Evolutionary conservation across 768 basidiomycete genomes (phyloP), one percentile per base, ranked within the genome.

Genomic region (Amanita molliuscula): DNA sequence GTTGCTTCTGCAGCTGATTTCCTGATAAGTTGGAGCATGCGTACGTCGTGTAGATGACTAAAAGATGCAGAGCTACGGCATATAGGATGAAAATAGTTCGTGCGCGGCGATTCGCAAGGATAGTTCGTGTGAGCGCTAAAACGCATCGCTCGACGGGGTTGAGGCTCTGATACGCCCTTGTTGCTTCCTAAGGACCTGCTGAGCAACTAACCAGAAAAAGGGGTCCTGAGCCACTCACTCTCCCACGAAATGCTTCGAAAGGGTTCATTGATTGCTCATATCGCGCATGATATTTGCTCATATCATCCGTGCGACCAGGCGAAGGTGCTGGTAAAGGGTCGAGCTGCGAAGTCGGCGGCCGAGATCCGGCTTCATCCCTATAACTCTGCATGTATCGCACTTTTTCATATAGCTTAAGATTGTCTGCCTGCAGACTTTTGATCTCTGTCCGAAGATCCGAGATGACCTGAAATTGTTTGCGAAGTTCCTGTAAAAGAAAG

Each of bases 251-350:
- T 6, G 87, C 92, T 65, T 97, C 94, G 62, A 99, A 99, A 0
- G 96, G 95, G 61, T 99, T 98, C 81, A 98, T 92, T 47, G 89
- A 81, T 66, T 96, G 89, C 62, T 98, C 95, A 60, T 99, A 99
- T 62, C 92, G 75, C 55, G 84, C 78, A 44, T 84, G 81, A 65
- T 98, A 99, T 61, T 82, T 88, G 58, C 85, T 84, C 63, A 98
- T 81, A 57, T 90, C 89, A 56, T 85, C 87, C 55, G 61, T 58
- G 34, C 65, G 67, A 35, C 41, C 42, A 21, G 69, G 67, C 23
- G 69, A 59, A 47, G 62, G 72, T 37, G 60, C 62, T 21, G 86
- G 84, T 1, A 86, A 65, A 10, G 83, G 85, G 58, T 82, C 82
- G 45, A 85, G 73, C 56, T 87, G 84, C 20, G 81, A 78, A 15